Evolutionary conservation across 345 rosid genomes (phyloP).

Genomic region (Mangifera indica): DNA sequence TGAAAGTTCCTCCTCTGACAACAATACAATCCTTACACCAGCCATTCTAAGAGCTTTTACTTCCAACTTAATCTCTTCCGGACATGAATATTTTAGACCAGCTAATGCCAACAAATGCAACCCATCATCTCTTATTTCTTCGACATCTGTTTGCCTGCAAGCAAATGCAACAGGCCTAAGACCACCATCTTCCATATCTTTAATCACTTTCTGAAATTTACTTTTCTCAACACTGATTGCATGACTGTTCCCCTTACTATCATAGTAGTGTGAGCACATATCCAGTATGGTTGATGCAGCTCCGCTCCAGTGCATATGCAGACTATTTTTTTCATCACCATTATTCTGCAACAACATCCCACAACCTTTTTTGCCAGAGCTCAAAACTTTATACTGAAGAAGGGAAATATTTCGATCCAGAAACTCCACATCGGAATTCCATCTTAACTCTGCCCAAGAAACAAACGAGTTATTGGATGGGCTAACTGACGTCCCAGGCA

Average conservation of each 20-base stretch:
- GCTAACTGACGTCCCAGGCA: slow-evolving; percentile 2
- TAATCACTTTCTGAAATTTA: slow-evolving; percentile 9
- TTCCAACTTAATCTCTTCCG: background rate
- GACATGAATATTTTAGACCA: slow-evolving; percentile 21
- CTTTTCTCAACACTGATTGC: slow-evolving; percentile 1
- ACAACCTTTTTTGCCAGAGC: background rate
- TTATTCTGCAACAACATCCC: slow-evolving; percentile 14
- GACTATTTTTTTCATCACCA: slow-evolving; percentile 3
- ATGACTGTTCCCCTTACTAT: slow-evolving; percentile 12
- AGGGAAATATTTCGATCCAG: slow-evolving; percentile 10
- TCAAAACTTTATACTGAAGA: background rate
- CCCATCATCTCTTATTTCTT: slow-evolving; percentile 12
- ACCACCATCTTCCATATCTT: slow-evolving; percentile 22
- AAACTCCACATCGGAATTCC: slow-evolving; percentile 9
- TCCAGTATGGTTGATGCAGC: slow-evolving; percentile 23
- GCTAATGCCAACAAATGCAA: slow-evolving; percentile 18
- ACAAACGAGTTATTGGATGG: background rate
- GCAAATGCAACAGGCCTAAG: slow-evolving; percentile 26
- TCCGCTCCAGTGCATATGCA: slow-evolving; percentile 26
- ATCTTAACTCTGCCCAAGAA: slow-evolving; percentile 22
- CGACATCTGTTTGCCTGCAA: slow-evolving; percentile 22
- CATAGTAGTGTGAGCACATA: slow-evolving; percentile 27
- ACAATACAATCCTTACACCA: slow-evolving; percentile 23
- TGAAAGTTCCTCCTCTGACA: slow-evolving; percentile 20
- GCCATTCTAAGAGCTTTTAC: slow-evolving; percentile 5